Evolutionary conservation across 2,329 filamentous ascomycete genomes (phyloP).

Genomic region (Xylariaceae sp.): DNA sequence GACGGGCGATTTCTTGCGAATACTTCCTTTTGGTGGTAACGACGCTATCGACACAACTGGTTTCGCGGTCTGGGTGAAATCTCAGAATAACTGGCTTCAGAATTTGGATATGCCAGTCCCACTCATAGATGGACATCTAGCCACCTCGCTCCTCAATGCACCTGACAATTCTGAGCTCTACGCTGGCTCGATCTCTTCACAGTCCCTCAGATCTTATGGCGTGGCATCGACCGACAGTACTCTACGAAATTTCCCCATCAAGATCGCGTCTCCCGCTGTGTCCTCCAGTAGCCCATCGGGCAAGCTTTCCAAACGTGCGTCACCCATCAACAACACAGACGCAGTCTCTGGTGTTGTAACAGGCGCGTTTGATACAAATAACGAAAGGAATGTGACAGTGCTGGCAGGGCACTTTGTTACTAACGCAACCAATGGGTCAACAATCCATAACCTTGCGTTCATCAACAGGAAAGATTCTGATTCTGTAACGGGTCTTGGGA

Average conservation of each 20-base stretch:
- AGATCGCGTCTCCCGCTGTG: slow-evolving; percentile 52
- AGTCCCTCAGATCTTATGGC: slow-evolving; percentile 74
- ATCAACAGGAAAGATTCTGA: slow-evolving; percentile 77
- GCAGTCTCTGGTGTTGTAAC: slow-evolving; percentile 73
- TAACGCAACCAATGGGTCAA: slow-evolving; percentile 69
- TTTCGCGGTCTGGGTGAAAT: slow-evolving; percentile 92
- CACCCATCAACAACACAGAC: slow-evolving; percentile 45
- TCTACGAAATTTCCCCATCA: slow-evolving; percentile 64
- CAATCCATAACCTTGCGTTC: slow-evolving; percentile 80
- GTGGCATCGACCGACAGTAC: slow-evolving; percentile 69
- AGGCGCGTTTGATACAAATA: slow-evolving; percentile 77
- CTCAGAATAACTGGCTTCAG: slow-evolving; percentile 83
- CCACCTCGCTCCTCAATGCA: slow-evolving; percentile 70
- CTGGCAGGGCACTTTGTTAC: slow-evolving; percentile 87
- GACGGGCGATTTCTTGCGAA: slow-evolving; percentile 78
- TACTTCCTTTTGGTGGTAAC: slow-evolving; percentile 72
- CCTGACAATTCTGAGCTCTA: slow-evolving; percentile 71
- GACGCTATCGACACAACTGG: slow-evolving; percentile 69
- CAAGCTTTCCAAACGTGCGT: slow-evolving; percentile 55
- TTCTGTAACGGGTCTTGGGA: slow-evolving; percentile 71
- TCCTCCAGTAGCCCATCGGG: slow-evolving; percentile 43
- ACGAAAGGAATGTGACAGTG: slow-evolving; percentile 80
- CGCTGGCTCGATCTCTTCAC: slow-evolving; percentile 82
- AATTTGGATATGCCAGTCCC: slow-evolving; percentile 73
- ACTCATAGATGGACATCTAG: slow-evolving; percentile 74